phyloP scores from a whole-genome alignment of 257 asterid genomes.

The Lithospermum erythrorhizon region DNA sequence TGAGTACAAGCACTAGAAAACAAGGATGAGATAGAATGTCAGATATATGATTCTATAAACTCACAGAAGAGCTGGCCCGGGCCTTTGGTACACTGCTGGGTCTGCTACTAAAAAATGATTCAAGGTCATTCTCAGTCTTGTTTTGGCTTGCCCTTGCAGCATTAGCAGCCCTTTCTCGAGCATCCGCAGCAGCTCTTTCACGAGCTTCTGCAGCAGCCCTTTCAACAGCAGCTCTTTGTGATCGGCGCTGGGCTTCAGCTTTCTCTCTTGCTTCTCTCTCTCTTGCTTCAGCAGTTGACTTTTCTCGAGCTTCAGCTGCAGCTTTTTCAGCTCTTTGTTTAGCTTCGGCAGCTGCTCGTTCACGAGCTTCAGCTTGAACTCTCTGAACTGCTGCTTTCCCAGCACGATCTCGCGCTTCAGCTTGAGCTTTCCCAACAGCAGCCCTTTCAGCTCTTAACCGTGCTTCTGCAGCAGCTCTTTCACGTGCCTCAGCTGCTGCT shows the following conservation, averaged over 20 bases:
- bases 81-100: conserved; percentile 84
- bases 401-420: conserved; percentile 80
- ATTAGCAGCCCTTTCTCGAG: conserved; percentile 69
- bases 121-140: conserved; percentile 71
- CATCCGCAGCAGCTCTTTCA: conserved; percentile 83
- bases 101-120: conserved; percentile 79
- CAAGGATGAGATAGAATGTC: conserved; percentile 1
- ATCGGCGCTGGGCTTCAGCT: conserved; percentile 77
- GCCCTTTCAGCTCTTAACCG: conserved; percentile 62
- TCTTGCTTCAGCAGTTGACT: conserved; percentile 49
- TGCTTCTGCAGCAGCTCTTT: conserved; percentile 56
- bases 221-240: conserved; percentile 83
- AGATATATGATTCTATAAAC: conserved; percentile 20
- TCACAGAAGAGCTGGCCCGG: conserved; percentile 58
- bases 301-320: conserved; percentile 80
- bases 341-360: conserved; percentile 94
- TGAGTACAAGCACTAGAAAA: neutral
- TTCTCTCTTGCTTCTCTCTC: conserved; percentile 58
- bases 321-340: conserved; percentile 75
- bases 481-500: conserved; percentile 70
- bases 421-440: conserved; percentile 64
- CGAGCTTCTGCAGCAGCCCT: conserved; percentile 93
- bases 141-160: conserved; percentile 72
- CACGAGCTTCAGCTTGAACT: conserved; percentile 95
- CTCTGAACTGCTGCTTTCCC: conserved; percentile 93